phyloP scores from a whole-genome alignment of 2,329 filamentous ascomycete species.

The Scopulariopsis brevicaulis region DNA sequence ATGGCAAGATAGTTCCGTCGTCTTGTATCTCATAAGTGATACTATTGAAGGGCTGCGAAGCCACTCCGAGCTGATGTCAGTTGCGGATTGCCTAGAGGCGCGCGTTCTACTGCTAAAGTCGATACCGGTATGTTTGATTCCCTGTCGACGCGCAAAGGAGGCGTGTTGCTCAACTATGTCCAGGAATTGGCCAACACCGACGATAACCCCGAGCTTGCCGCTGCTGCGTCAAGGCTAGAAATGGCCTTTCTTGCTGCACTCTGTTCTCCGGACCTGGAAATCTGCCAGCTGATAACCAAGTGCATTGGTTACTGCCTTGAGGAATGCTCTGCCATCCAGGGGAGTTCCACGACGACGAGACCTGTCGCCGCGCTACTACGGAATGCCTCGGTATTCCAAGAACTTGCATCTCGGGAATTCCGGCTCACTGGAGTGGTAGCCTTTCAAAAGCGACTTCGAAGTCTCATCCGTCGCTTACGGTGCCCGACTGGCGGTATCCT shows the following conservation, averaged over 20 bases:
- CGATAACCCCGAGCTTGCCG: slow-evolving; percentile 41
- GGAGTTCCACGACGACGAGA: slow-evolving; percentile 36
- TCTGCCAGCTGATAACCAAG: slow-evolving; percentile 51
- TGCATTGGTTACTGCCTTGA: slow-evolving; percentile 53
- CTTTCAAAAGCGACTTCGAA: slow-evolving; percentile 55
- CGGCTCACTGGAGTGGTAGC: slow-evolving; percentile 58
- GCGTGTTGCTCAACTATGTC: neutral
- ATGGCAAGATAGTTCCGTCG: slow-evolving; percentile 16
- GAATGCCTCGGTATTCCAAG: slow-evolving; percentile 48
- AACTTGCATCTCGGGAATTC: slow-evolving; percentile 52
- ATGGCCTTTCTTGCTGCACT: slow-evolving; percentile 51
- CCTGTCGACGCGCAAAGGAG: neutral
- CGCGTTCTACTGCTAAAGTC: slow-evolving; percentile 39
- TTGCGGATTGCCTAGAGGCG: slow-evolving; percentile 45
- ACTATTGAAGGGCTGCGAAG: slow-evolving; percentile 29
- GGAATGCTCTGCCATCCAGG: slow-evolving; percentile 44
- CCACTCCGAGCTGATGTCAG: slow-evolving; percentile 29
- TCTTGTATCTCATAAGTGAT: slow-evolving; percentile 36
- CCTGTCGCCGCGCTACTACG: slow-evolving; percentile 40
- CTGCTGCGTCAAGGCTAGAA: slow-evolving; percentile 44
- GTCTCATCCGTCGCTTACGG: slow-evolving; percentile 46
- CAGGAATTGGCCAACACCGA: slow-evolving; percentile 44
- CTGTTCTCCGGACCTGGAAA: slow-evolving; percentile 54
- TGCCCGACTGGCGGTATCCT: slow-evolving; percentile 56
- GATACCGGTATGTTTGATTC: slow-evolving; percentile 28